Conservation (phyloP, 208 protist species). For the Trypanosoma vivax region DNA sequence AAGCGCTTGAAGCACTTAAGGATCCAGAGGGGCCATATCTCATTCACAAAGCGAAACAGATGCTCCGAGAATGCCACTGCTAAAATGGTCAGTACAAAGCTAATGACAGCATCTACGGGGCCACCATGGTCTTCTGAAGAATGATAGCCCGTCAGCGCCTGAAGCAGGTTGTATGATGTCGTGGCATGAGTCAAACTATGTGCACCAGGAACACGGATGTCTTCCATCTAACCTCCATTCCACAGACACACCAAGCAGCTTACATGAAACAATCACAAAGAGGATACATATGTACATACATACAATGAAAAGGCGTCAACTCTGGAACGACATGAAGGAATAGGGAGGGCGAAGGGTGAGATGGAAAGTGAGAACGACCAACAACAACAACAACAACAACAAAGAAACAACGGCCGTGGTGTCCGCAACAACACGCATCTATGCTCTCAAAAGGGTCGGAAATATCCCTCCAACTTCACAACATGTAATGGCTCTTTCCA, state of each 20-base stretch:
- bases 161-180: constrained; percentile 14
- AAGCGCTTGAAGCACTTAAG: background rate
- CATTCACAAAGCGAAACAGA: constrained; percentile 29
- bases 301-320: too few relatives aligned
- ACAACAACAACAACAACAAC: constrained; percentile 14
- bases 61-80: constrained; percentile 1
- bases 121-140: background rate
- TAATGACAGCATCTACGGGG: background rate
- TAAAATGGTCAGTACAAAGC: constrained; percentile 12
- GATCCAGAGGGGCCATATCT: constrained; percentile 32
- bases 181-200: background rate
- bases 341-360: too few relatives aligned
- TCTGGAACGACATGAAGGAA: too few relatives aligned
- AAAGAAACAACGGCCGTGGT: constrained; percentile 6
- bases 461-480: too few relatives aligned
- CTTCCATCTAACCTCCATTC: background rate
- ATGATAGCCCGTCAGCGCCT: background rate
- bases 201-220: background rate
- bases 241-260: background rate
- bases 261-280: background rate
- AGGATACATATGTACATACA: too few relatives aligned
- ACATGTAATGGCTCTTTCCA: too few relatives aligned
- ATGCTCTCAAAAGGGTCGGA: too few relatives aligned
- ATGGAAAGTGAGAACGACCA: background rate
- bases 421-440: too few relatives aligned